A percentile compares a stretch with the other conserved stretches of the same genome.
Evolutionary conservation across 2,329 filamentous ascomycete genomes (phyloP).

Genomic region (Cytospora piceicola): DNA sequence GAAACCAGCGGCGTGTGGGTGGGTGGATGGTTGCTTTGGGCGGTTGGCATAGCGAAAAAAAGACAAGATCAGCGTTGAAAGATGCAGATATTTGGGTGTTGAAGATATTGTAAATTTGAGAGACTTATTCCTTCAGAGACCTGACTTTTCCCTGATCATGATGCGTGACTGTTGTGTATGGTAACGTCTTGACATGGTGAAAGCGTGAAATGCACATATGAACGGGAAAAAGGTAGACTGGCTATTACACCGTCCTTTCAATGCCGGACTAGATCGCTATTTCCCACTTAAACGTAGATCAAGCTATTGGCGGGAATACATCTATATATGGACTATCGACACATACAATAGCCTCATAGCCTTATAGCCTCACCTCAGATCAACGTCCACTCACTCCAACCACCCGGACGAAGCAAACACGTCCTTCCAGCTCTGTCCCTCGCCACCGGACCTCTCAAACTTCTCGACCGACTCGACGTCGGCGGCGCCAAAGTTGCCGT

Average conservation of each 20-base stretch:
- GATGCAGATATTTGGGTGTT: neutral
- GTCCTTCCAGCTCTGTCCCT: constrained; percentile 49
- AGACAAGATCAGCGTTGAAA: neutral
- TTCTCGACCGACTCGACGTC: constrained; percentile 53
- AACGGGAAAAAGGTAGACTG: no score
- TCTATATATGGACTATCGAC: neutral
- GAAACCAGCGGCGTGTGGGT: neutral
- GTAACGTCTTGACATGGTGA: neutral
- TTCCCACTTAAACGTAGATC: neutral
- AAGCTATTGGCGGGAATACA: neutral
- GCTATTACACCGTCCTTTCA: neutral
- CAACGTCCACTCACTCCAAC: constrained; percentile 42
- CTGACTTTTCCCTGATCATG: neutral
- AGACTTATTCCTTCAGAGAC: neutral
- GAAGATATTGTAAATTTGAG: neutral
- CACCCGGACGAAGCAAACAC: constrained; percentile 47
- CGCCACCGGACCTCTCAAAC: constrained; percentile 50
- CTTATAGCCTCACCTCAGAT: neutral
- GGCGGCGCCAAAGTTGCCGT: constrained; percentile 58
- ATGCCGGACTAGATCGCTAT: neutral
- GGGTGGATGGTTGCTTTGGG: neutral
- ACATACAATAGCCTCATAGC: neutral
- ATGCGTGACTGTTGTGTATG: neutral
- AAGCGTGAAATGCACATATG: neutral
- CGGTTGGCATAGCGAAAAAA: neutral